Base-by-base conservation (phyloP, 1,284 basidiomycete genomes). In the Anthracocystis panici-leucophaei region DNA sequence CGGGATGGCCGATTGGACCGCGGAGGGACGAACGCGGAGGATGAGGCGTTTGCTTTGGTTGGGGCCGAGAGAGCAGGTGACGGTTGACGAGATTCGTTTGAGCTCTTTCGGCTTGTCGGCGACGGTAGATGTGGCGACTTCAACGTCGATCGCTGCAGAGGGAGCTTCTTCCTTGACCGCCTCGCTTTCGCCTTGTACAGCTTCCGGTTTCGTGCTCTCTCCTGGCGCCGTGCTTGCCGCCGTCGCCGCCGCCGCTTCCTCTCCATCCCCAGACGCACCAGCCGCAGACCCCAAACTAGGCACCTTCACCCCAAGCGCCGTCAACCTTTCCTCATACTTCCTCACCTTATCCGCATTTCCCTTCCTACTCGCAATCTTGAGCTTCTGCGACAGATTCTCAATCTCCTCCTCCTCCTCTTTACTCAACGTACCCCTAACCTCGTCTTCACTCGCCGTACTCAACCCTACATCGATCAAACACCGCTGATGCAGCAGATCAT, bases 351-450 rank as follows among this genome's bases (percentile, higher is more conserved):
- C 87, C 42, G 72, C 52, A 66, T 88, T 88, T 45, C 87, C 86
- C 77, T 88, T 88, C 54, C 88, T 77, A 55, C 81, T 77, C 0
- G 87, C 87, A 52, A 88, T 88, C 82, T 88, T 88, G 67, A 88
- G 84, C 80, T 88, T 88, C 68, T 88, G 88, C 31, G 86, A 80
- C 54, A 88, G 75, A 44, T 82, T 86, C 80, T 88, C 88, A 4
- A 88, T 84, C 78, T 88, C 88, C 67, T 88, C 87, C 71, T 88
- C 87, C 60, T 88, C 87, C 27, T 82, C 84, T 61, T 86, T 86
- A n/a, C 85, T 85, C 58, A 88, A 78, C 3, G 85, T 85, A 35
- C 86, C 85, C 23, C 70, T 58, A 27, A 85, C 83, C 55, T 86
- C 86, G 14, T 80, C 67, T 27, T 82, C 82, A 35, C 57, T 65